Percentiles rank a stretch among this genome's conserved stretches.
These are phyloP conservation scores for Ganoderma multipileum DNA, from an alignment of 1,284 basidiomycete genomes.

Conservation along the genomic window DNA sequence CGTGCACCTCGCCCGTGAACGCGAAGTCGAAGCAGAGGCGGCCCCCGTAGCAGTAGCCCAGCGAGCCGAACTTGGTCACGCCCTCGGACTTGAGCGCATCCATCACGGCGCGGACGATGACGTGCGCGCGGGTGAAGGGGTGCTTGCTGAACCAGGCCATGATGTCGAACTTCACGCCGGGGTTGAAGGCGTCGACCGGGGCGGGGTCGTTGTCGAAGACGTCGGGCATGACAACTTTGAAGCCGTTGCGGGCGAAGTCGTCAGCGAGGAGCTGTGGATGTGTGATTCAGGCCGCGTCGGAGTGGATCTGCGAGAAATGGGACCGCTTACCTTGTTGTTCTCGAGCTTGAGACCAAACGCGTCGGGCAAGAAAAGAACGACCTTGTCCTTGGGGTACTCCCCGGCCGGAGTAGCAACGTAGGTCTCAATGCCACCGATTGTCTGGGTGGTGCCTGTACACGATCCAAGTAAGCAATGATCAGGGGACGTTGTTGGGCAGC, in stretches of 20 bases:
- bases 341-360: conserved; percentile 55
- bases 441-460: conserved; percentile 44
- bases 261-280: conserved; percentile 51
- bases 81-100: conserved; percentile 63
- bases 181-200: conserved; percentile 30
- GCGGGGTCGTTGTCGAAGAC: conserved; percentile 51
- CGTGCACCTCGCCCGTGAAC: conserved; percentile 62
- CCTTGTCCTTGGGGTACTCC: conserved; percentile 59
- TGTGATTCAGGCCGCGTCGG: not conserved
- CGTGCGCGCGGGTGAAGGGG: conserved; percentile 48
- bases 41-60: conserved; percentile 76
- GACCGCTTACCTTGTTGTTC: conserved; percentile 47
- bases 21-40: conserved; percentile 63
- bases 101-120: conserved; percentile 62
- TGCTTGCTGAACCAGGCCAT: conserved; percentile 59
- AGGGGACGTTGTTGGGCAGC: not conserved
- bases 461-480: not conserved
- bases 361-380: conserved; percentile 57
- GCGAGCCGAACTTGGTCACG: conserved; percentile 60
- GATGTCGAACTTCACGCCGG: conserved; percentile 48
- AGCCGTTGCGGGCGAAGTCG: conserved; percentile 61
- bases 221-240: conserved; percentile 54
- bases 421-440: conserved; percentile 53
- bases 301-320: not conserved
- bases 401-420: conserved; percentile 55